These are phyloP conservation scores for Orbilia javanica DNA, from an alignment of 2,329 filamentous ascomycete genomes.

Conservation along the genomic window DNA sequence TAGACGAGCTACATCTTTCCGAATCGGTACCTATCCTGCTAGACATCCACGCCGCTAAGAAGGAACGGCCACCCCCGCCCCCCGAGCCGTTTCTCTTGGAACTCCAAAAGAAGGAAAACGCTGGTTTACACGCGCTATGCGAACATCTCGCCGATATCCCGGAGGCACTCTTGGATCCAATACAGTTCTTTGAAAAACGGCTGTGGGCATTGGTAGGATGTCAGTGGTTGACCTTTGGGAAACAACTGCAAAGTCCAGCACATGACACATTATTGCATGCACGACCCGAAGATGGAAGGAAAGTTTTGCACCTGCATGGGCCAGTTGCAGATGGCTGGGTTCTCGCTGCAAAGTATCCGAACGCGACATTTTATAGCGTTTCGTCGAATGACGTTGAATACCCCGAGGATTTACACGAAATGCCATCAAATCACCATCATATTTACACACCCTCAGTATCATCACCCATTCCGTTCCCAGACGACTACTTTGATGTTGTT, in stretches of 20 bases:
- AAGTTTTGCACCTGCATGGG: slow-evolving; percentile 58
- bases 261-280: slow-evolving; percentile 54
- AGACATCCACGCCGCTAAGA: slow-evolving; percentile 38
- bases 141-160: slow-evolving; percentile 46
- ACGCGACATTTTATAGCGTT: slow-evolving; percentile 51
- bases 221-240: slow-evolving; percentile 59
- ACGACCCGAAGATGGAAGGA: slow-evolving; percentile 46
- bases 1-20: slow-evolving; percentile 40
- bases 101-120: slow-evolving; percentile 40
- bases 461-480: slow-evolving; percentile 58
- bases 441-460: slow-evolving; percentile 56
- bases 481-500: slow-evolving; percentile 59
- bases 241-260: slow-evolving; percentile 58
- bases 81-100: slow-evolving; percentile 43
- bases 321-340: slow-evolving; percentile 58
- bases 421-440: slow-evolving; percentile 57
- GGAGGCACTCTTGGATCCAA: slow-evolving; percentile 42
- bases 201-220: slow-evolving; percentile 57
- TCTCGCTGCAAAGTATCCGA: slow-evolving; percentile 59
- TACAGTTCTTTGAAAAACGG: slow-evolving; percentile 55
- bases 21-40: slow-evolving; percentile 51
- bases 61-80: slow-evolving; percentile 32
- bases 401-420: slow-evolving; percentile 36
- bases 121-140: slow-evolving; percentile 52
- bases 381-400: slow-evolving; percentile 45